Conservation (phyloP, 1,284 basidiomycete species). For the Violaceomyces palustris region DNA sequence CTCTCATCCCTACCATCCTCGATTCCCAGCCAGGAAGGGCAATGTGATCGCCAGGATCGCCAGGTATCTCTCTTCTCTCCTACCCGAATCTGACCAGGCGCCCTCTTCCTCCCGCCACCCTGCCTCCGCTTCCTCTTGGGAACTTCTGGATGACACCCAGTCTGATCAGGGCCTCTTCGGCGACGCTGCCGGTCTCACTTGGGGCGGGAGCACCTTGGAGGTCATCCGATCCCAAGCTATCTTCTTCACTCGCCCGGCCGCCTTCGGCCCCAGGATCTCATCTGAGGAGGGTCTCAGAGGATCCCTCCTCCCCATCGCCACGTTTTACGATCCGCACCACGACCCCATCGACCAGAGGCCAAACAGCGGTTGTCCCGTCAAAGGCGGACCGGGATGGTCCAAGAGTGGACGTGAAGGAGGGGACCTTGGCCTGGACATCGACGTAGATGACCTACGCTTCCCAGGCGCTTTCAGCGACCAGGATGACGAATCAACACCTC, state of each 20-base stretch:
- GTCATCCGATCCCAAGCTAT: conserved; percentile 43
- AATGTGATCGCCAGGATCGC: too few species aligned
- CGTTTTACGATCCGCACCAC: conserved; percentile 27
- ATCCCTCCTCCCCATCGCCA: conserved; percentile 35
- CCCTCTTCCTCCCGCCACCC: too few species aligned
- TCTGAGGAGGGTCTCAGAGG: conserved; percentile 37
- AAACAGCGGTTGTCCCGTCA: conserved; percentile 37
- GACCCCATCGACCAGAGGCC: too few species aligned
- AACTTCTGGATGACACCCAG: not conserved
- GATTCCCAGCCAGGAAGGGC: too few species aligned
- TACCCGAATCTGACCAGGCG: too few species aligned
- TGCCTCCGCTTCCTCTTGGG: not conserved
- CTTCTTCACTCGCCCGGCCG: conserved; percentile 46
- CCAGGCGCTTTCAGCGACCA: too few species aligned
- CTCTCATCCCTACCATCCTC: too few species aligned
- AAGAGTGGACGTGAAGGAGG: too few species aligned
- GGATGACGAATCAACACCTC: too few species aligned
- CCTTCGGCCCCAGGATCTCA: conserved; percentile 42
- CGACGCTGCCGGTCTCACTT: conserved; percentile 26
- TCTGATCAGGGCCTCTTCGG: conserved; percentile 9
- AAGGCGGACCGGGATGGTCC: conserved; percentile 35
- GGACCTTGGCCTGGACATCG: too few species aligned
- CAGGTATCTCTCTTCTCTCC: too few species aligned
- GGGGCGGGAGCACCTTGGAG: conserved; percentile 41
- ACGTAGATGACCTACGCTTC: too few species aligned